Base-by-base conservation (phyloP, 129 eudicot species). In the Smallanthus sonchifolius region DNA sequence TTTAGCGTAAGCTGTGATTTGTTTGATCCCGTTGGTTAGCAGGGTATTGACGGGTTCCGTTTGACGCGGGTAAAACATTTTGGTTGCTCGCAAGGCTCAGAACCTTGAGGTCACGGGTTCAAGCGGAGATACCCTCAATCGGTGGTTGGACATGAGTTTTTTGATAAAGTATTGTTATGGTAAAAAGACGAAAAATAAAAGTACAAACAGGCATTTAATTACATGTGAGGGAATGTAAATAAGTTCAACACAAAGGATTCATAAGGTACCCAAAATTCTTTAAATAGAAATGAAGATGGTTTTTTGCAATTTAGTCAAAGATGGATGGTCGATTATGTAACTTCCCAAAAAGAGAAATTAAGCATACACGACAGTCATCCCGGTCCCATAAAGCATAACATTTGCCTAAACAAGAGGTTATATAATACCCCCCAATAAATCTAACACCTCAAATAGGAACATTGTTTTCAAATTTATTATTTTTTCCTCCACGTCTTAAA, bases 371-470 rank as follows among this genome's bases (percentile, higher is more conserved):
- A 76, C 74, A 67, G n/a, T 55, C 74, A 55, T 76, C 67, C 57
- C 7, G 67, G 74, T 67, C 74, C 67, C 38, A 76, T 24, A 76
- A 67, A 55, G 57, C 36, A 67, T 42, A 67, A 67, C 43, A 54
- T 76, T 76, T 76, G 74, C 68, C 68, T 76, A 39, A 67, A 67
- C 66, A 52, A 52, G 74, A 76, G 74, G 68, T 74, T 30, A 67
- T 52, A 66, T 66, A 67, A 67, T 76, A 49, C 74, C 59, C 74
- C 59, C 10, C 37, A 39, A 76, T 76, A 40, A 76, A 75, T 38
- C 4, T 15, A 28, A 32, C 65, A 75, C 42, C 79, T 65, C 54
- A 51, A 37, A 65, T 38, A 11, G 67, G 55, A 76, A 54, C 80
- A 15, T 40, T 15, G 0, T 51, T n/a, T n/a, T 51, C 28, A 51